These are phyloP conservation scores for Vitis hybrid DNA, from an alignment of 177 flowering plant species.

Conservation along the genomic window DNA sequence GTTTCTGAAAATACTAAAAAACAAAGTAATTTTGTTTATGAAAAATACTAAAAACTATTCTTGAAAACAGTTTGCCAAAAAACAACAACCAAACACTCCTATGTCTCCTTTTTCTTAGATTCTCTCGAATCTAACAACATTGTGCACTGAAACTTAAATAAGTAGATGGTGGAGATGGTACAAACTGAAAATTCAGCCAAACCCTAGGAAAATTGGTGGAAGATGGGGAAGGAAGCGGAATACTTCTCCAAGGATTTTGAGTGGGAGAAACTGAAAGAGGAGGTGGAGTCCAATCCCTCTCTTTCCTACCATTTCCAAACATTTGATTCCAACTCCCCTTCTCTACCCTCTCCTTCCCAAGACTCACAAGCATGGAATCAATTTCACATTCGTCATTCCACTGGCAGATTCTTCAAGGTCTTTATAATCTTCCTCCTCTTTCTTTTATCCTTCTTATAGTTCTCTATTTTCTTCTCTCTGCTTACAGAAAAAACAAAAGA, in stretches of 20 bases:
- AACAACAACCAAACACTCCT: too few species aligned
- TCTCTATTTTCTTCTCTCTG: background rate
- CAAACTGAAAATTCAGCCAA: too few species aligned
- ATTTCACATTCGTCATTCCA: constrained; percentile 75
- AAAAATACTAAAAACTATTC: too few species aligned
- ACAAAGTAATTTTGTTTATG: too few species aligned
- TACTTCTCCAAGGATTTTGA: constrained; percentile 80
- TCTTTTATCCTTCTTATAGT: background rate
- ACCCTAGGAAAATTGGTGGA: background rate
- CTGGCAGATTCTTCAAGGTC: constrained; percentile 94
- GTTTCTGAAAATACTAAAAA: too few species aligned
- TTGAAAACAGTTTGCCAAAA: too few species aligned
- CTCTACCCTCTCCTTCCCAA: constrained; percentile 7
- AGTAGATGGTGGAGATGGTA: too few species aligned
- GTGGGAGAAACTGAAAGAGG: constrained; percentile 57
- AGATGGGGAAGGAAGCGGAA: constrained; percentile 31
- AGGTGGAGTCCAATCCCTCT: constrained; percentile 52
- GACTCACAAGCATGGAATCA: constrained; percentile 64
- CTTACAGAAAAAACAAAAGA: background rate
- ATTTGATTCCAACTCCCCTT: constrained; percentile 13
- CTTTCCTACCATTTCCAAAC: constrained; percentile 53
- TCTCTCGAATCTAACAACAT: too few species aligned
- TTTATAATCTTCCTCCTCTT: background rate
- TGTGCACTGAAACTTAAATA: too few species aligned
- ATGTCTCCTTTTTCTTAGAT: too few species aligned